phyloP scores from a whole-genome alignment of 768 basidiomycete species.

The Podaxis rugospora region DNA sequence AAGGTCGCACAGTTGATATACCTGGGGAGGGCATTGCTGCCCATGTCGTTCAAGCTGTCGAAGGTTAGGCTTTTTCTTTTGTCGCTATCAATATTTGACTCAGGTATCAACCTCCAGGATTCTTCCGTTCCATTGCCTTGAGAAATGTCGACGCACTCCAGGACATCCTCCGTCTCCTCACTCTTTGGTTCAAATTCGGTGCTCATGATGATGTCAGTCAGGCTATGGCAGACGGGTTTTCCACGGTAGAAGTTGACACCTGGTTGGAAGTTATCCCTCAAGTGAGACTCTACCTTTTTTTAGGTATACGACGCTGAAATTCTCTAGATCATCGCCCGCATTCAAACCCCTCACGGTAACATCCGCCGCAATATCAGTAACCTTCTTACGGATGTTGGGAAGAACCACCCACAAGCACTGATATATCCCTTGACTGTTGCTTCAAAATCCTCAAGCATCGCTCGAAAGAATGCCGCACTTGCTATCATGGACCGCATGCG shows the following conservation, averaged over 20 bases:
- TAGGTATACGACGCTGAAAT: not conserved
- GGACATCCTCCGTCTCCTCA: slow-evolving; percentile 88
- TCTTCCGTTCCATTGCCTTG: slow-evolving; percentile 92
- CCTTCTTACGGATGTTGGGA: slow-evolving; percentile 88
- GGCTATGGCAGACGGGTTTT: slow-evolving; percentile 85
- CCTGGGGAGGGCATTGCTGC: slow-evolving; percentile 62
- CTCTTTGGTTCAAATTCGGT: slow-evolving; percentile 98
- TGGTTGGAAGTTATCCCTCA: slow-evolving; percentile 99
- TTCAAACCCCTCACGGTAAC: slow-evolving; percentile 87
- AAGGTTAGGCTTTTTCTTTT: slow-evolving; percentile 43
- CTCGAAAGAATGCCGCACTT: slow-evolving; percentile 78
- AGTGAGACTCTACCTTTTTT: slow-evolving; percentile 45
- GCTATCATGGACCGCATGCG: slow-evolving; percentile 90
- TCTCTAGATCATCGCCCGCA: slow-evolving; percentile 90
- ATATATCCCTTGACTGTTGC: slow-evolving; percentile 96
- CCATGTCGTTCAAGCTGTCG: slow-evolving; percentile 91
- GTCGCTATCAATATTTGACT: not conserved
- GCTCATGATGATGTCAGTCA: slow-evolving; percentile 84
- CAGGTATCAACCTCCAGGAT: slow-evolving; percentile 44
- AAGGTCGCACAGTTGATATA: slow-evolving; percentile 51
- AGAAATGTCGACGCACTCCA: slow-evolving; percentile 90
- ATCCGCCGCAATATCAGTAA: slow-evolving; percentile 88
- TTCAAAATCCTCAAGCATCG: slow-evolving; percentile 85
- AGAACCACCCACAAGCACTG: slow-evolving; percentile 94
- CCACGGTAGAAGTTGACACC: slow-evolving; percentile 89